Evolutionary conservation across 371 early-diverging fungal genomes (phyloP), one percentile per base, ranked within the genome.

Genomic region (Mucor circinelloides): DNA sequence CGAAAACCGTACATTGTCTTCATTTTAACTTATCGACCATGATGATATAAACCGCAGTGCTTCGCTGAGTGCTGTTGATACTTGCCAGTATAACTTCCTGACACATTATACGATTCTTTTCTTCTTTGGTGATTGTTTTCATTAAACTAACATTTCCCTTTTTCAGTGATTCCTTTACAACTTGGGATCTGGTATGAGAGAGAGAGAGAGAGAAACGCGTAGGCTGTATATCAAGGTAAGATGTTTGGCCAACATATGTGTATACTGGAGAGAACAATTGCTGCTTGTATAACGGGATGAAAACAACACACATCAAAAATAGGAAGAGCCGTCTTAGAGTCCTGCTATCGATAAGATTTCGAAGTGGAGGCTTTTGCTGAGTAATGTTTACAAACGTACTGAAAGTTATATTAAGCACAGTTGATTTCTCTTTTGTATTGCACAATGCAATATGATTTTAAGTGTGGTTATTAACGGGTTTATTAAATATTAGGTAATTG

Each of bases 21-120:
- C 76, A 76, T 68, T 68, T 72, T 70, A 73, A 60, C 76, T 70
- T 76, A 76, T 76, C 76, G 76, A 76, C 76, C 76, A 73, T 76
- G 76, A 68, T 70, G 76, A 76, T 63, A 73, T 63, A 76, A 76
- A 52, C 76, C 76, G 73, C 76, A 73, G 73, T 68, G 73, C 76
- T 76, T 76, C 76, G 76, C 76, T 76, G 76, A 76, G 76, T 68
- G 73, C 73, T 73, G 76, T 73, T 70, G 76, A 76, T 76, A 76
- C 76, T 76, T 76, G 76, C 76, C 76, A 76, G 76, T 76, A 76
- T 76, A 76, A 70, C 67, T 73, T 66, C 73, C 76, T 70, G 76
- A 76, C 76, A 52, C 63, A 52, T 38, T 50, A 55, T 31, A 2
- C 31, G 17, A 54, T 55, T 27, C 31, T 55, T 31, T 55, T 17